These are phyloP conservation scores for Sanguinoderma infundibulare DNA, from an alignment of 1,284 basidiomycete species.

Conservation along the genomic window DNA sequence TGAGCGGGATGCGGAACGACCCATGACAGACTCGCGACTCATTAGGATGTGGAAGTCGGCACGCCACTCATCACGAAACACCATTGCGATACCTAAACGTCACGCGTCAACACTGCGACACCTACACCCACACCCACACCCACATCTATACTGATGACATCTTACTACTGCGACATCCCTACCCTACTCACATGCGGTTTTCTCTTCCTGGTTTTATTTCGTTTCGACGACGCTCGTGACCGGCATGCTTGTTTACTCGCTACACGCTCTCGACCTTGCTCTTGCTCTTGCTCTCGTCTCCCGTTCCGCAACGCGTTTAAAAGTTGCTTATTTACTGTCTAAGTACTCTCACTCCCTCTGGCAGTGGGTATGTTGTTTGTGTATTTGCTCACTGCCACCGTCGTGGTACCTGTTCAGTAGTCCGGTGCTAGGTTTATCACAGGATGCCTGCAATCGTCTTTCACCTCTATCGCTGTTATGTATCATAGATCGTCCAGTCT, in stretches of 20 bases:
- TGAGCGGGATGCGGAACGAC: neutral
- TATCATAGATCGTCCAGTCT: no score
- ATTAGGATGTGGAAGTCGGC: no score
- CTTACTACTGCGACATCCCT: neutral
- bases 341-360: no score
- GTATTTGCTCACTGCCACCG: no score
- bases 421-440: no score
- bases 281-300: neutral
- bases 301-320: neutral
- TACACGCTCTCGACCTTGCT: slow-evolving; percentile 4
- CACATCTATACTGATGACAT: neutral
- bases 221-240: neutral
- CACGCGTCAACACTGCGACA: neutral
- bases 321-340: neutral
- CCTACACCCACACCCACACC: neutral
- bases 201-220: neutral
- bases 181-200: neutral
- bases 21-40: neutral
- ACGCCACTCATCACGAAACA: no score
- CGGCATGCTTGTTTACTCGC: neutral
- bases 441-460: no score
- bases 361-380: no score
- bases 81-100: slow-evolving; percentile 5
- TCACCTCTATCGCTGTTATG: no score
- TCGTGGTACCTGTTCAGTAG: no score